Percentiles rank a stretch among this genome's conserved stretches.
Evolutionary conservation across 2,329 filamentous ascomycete species (phyloP).

Genomic region (Penicillium sp.): DNA sequence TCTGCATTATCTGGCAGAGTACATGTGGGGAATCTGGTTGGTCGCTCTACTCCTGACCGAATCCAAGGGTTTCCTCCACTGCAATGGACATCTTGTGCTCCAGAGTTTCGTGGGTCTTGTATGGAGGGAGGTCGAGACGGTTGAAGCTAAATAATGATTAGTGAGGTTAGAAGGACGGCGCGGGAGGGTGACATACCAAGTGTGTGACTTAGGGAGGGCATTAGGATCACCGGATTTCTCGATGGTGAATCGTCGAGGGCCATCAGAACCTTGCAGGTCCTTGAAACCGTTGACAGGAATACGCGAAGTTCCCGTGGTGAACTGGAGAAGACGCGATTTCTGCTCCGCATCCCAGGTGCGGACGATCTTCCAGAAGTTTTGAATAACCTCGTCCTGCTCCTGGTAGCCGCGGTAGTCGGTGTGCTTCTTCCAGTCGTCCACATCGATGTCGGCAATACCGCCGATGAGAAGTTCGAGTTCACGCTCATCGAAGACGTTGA

Average conservation of each 20-base stretch:
- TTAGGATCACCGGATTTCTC: slow-evolving; percentile 90
- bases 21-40: not conserved
- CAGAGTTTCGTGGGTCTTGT: slow-evolving; percentile 80
- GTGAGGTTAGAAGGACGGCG: not conserved
- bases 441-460: slow-evolving; percentile 98
- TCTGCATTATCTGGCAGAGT: not conserved
- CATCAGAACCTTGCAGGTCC: slow-evolving; percentile 94
- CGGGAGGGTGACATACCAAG: slow-evolving; percentile 63
- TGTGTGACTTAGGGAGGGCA: slow-evolving; percentile 94
- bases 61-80: slow-evolving; percentile 97
- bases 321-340: slow-evolving; percentile 92
- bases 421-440: slow-evolving; percentile 99
- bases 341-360: slow-evolving; percentile 97
- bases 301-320: slow-evolving; percentile 93
- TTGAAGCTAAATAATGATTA: slow-evolving; percentile 67
- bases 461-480: slow-evolving; percentile 95
- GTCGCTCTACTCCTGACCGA: slow-evolving; percentile 78
- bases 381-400: slow-evolving; percentile 92
- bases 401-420: slow-evolving; percentile 99
- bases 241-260: slow-evolving; percentile 91
- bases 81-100: slow-evolving; percentile 91
- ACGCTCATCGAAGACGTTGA: slow-evolving; percentile 98
- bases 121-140: slow-evolving; percentile 87
- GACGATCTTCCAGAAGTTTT: slow-evolving; percentile 97
- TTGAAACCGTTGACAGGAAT: slow-evolving; percentile 99